Base-by-base conservation (phyloP, 345 rosid genomes). In the Sapria himalayana region DNA sequence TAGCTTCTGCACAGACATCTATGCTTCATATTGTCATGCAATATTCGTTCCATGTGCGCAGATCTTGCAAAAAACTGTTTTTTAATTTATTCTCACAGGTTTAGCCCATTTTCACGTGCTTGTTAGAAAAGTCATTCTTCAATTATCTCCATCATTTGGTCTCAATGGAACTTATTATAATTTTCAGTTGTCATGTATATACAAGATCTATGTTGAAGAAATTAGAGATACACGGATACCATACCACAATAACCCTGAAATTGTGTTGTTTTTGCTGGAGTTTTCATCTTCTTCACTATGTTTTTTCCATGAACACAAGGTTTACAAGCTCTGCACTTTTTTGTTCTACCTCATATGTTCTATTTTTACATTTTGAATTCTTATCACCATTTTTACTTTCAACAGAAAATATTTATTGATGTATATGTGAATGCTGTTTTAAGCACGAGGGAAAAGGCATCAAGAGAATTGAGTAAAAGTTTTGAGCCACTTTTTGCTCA, bases 21-120 rank as follows among this genome's bases (percentile, higher is more conserved):
- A 43, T 76, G 38, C 73, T 89, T 50, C 59, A 41, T 19, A 55
- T 62, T 25, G 64, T 82, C 27, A 72, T 72, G 80, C 72, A 64
- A 46, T 62, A 71, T 53, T 65, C 93, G 32, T 69, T 74, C 33
- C 71, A 77, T 4, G 74, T 72, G 72, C 52, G 24, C 41, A 73
- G 98, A 37, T 82, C 93, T 19, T 82, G 74, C 80, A 89, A 43
- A 52, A 56, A 53, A 57, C 39, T 45, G 22, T 55, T 89, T 65
- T 76, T 74, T 39, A 71, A 59, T 53, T 67, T 89, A 50, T 82
- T 82, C 64, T 68, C 74, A 39, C 73, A 82, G 98, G 98, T 89
- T 53, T 43, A 33, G 31, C 35, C 37, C 17, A 18, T 25, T 37
- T 20, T 22, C 23, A 5, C 4, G 2, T 14, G 25, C 17, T 29